Evolutionary conservation across 2,329 filamentous ascomycete genomes (phyloP).

Genomic region (Ophiocordyceps camponoti-rufipedis): DNA sequence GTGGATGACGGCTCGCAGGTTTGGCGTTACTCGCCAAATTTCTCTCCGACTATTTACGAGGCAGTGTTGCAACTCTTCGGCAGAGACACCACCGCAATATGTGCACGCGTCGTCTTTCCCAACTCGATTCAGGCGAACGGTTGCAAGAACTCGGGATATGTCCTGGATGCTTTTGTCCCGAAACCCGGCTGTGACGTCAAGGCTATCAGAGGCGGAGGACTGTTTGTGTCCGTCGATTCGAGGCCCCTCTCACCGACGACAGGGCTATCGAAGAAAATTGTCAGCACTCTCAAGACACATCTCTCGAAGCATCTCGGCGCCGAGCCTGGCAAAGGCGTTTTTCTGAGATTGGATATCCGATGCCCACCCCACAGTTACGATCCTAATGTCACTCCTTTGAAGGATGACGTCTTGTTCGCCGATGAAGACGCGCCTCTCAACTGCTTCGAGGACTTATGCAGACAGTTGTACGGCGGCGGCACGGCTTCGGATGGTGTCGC

Average conservation of each 20-base stretch:
- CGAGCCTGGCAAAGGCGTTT: constrained; percentile 23
- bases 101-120: constrained; percentile 17
- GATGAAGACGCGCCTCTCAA: constrained; percentile 27
- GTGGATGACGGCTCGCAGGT: constrained; percentile 28
- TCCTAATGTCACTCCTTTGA: constrained; percentile 51
- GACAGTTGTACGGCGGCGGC: constrained; percentile 15
- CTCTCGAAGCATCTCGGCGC: constrained; percentile 15
- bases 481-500: background rate
- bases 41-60: constrained; percentile 30
- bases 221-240: constrained; percentile 50
- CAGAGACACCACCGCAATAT: constrained; percentile 33
- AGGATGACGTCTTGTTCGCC: constrained; percentile 53
- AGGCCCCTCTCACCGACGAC: constrained; percentile 39
- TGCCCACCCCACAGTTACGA: constrained; percentile 50
- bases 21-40: constrained; percentile 45
- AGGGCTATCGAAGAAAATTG: constrained; percentile 42
- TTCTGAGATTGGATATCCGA: constrained; percentile 43
- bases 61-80: constrained; percentile 46
- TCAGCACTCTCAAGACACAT: constrained; percentile 30
- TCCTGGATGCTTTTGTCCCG: constrained; percentile 40
- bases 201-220: constrained; percentile 25
- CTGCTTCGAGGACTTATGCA: constrained; percentile 27
- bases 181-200: constrained; percentile 23
- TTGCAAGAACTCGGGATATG: constrained; percentile 7
- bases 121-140: background rate